These are phyloP conservation scores for Hymenoscyphus linearis DNA, from an alignment of 2,329 filamentous ascomycete genomes.

Conservation along the genomic window DNA sequence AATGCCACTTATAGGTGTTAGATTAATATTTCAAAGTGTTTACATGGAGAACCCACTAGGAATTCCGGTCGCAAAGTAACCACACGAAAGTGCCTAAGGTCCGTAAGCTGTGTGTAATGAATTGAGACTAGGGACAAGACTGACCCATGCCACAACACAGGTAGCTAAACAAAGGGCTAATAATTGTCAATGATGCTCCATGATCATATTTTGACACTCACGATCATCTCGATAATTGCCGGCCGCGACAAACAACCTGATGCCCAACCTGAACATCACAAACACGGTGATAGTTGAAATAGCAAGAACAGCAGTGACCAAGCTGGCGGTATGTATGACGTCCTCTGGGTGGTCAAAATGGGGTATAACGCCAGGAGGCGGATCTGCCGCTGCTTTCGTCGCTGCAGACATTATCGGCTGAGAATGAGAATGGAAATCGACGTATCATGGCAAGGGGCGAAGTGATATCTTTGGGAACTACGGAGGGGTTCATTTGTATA, in stretches of 20 bases:
- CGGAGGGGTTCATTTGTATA: neutral
- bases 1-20: constrained; percentile 3
- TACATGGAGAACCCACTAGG: neutral
- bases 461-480: neutral
- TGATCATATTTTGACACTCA: neutral
- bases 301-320: neutral
- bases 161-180: neutral
- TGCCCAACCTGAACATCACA: neutral
- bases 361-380: neutral
- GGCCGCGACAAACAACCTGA: neutral
- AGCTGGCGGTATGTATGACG: neutral
- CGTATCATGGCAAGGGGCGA: neutral
- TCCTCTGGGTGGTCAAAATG: neutral
- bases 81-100: neutral
- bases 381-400: neutral
- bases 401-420: neutral
- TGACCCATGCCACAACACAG: neutral
- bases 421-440: neutral
- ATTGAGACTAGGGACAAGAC: neutral
- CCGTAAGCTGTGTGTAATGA: neutral
- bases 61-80: neutral
- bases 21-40: neutral
- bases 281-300: neutral
- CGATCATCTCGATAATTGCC: neutral
- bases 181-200: neutral